Percentiles rank a stretch among this genome's conserved stretches.
phyloP scores from a whole-genome alignment of 2,329 filamentous ascomycete species.

The Aspergillus jensenii region DNA sequence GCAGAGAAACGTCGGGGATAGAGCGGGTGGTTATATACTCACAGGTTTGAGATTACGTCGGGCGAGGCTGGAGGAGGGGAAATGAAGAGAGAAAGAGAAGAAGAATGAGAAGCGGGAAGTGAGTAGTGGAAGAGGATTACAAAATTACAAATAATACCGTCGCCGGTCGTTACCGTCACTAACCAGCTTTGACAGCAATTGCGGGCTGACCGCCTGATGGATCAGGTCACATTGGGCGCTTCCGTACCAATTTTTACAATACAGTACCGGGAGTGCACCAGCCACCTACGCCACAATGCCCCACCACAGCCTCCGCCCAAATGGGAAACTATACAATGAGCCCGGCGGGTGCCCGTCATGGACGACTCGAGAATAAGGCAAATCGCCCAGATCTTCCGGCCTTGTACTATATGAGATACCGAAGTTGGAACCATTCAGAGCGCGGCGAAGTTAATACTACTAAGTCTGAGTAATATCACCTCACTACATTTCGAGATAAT shows the following conservation, averaged over 20 bases:
- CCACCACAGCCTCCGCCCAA: neutral
- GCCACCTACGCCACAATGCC: slow-evolving; percentile 3
- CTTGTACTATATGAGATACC: no score
- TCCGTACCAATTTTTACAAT: neutral
- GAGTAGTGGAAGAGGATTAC: slow-evolving; percentile 16
- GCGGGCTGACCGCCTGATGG: neutral
- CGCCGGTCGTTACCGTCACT: neutral
- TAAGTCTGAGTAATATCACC: neutral
- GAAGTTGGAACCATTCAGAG: no score
- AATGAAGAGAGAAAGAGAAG: slow-evolving; percentile 26
- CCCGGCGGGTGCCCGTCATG: no score
- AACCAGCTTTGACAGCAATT: neutral
- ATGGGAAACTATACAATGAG: neutral
- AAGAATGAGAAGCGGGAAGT: neutral
- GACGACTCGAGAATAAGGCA: neutral
- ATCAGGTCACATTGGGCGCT: neutral
- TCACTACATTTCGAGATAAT: neutral
- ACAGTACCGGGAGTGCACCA: neutral
- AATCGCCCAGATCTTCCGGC: neutral
- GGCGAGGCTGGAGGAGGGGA: slow-evolving; percentile 29
- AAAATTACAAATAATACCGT: neutral
- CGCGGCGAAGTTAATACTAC: neutral
- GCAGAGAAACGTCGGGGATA: slow-evolving; percentile 8
- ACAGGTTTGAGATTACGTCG: slow-evolving; percentile 30
- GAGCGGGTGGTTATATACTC: slow-evolving; percentile 10